These are phyloP conservation scores for Colletotrichum cuscutae DNA, from an alignment of 2,329 filamentous ascomycete genomes.

Conservation along the genomic window DNA sequence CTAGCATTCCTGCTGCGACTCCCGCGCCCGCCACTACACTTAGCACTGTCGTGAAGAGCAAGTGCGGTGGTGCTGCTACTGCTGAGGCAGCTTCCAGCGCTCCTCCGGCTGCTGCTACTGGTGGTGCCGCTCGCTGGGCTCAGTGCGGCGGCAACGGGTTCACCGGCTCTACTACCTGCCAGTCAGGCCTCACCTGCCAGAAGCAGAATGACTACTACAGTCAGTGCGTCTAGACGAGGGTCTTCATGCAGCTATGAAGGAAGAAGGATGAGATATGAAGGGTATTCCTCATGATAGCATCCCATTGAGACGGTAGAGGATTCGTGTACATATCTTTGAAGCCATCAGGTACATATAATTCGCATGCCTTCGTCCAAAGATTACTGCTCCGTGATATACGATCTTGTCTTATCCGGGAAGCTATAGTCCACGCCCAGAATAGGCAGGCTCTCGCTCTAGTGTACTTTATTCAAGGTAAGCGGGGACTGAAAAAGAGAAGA, in stretches of 20 bases:
- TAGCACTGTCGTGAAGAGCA: slow-evolving; percentile 24
- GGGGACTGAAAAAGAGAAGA: too few relatives aligned
- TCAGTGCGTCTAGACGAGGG: slow-evolving; percentile 48
- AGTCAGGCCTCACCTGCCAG: slow-evolving; percentile 46
- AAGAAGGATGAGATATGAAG: background rate
- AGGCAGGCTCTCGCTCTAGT: too few relatives aligned
- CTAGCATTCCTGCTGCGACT: background rate
- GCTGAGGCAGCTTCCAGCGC: slow-evolving; percentile 12
- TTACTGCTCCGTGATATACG: too few relatives aligned
- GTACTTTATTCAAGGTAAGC: too few relatives aligned
- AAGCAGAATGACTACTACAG: slow-evolving; percentile 52
- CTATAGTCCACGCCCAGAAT: too few relatives aligned
- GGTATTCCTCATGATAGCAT: slow-evolving; percentile 8
- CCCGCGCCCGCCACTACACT: slow-evolving; percentile 15
- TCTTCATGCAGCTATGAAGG: too few relatives aligned
- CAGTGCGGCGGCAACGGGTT: slow-evolving; percentile 52
- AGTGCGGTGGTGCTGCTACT: slow-evolving; percentile 1
- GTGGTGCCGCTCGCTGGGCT: slow-evolving; percentile 43
- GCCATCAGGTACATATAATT: background rate
- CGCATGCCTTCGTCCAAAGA: background rate
- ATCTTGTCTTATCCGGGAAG: background rate
- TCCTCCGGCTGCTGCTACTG: slow-evolving; percentile 11
- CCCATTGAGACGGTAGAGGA: background rate
- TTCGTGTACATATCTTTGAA: slow-evolving; percentile 29
- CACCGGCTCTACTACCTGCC: slow-evolving; percentile 49